These are phyloP conservation scores for Plasmodium reichenowi DNA, from an alignment of 169 alveolate species.

Conservation along the genomic window DNA sequence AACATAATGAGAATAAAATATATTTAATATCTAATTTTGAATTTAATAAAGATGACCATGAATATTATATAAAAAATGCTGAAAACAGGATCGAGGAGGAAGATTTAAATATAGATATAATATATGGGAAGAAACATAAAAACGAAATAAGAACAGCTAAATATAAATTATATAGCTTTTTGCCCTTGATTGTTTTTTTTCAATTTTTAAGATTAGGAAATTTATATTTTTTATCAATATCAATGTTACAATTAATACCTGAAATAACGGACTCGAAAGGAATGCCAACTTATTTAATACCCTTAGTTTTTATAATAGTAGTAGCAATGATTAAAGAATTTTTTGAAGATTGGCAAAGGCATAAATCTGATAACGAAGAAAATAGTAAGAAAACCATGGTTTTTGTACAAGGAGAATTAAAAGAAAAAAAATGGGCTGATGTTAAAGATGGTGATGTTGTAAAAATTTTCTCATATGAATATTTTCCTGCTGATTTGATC, in stretches of 20 bases:
- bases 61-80: constrained; percentile 47
- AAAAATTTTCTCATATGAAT: constrained; percentile 89
- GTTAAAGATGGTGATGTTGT: constrained; percentile 95
- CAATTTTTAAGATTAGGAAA: constrained; percentile 89
- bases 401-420: constrained; percentile 82
- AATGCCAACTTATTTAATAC: constrained; percentile 92
- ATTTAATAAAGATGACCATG: constrained; percentile 49
- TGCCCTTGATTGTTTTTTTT: constrained; percentile 79
- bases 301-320: constrained; percentile 93
- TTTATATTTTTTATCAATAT: constrained; percentile 91
- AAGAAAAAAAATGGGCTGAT: constrained; percentile 87
- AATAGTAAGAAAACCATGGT: constrained; percentile 89
- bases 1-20: constrained; percentile 31
- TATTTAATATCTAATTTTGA: constrained; percentile 64
- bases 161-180: constrained; percentile 76
- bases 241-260: constrained; percentile 90
- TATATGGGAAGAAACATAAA: constrained; percentile 63
- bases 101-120: constrained; percentile 65
- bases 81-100: constrained; percentile 46
- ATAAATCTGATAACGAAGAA: constrained; percentile 92
- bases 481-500: constrained; percentile 96
- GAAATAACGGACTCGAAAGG: constrained; percentile 91
- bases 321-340: constrained; percentile 94
- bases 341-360: constrained; percentile 93
- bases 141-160: constrained; percentile 80